phyloP scores from a whole-genome alignment of 345 rosid genomes.

The Eutrema japonicum region DNA sequence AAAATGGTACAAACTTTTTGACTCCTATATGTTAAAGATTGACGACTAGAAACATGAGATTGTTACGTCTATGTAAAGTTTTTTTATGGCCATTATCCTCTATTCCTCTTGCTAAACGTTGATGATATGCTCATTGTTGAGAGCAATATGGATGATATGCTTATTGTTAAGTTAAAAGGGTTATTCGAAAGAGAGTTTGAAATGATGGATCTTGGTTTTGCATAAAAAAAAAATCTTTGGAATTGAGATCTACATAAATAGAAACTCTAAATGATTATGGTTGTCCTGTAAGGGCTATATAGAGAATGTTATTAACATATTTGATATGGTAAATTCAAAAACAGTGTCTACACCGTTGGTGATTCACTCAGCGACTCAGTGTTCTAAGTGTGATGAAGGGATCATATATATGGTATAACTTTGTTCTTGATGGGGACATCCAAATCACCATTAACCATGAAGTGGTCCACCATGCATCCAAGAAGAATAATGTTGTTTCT shows the following conservation, averaged over 20 bases:
- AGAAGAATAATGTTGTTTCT: no score
- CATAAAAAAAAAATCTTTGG: not conserved
- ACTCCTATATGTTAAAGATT: no score
- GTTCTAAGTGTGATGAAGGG: not conserved
- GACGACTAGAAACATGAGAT: no score
- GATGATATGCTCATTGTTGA: constrained; percentile 1
- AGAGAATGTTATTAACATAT: not conserved
- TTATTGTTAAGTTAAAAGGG: no score
- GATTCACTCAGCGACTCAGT: not conserved
- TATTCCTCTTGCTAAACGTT: no score
- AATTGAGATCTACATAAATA: not conserved
- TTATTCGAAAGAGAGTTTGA: not conserved
- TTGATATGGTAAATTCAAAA: not conserved
- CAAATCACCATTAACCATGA: no score
- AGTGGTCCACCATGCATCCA: no score
- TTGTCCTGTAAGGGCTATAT: not conserved
- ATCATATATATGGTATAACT: not conserved
- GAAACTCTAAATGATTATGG: not conserved
- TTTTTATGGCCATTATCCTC: no score
- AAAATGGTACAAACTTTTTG: no score
- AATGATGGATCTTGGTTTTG: not conserved
- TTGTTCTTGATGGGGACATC: not conserved
- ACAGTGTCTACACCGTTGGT: not conserved
- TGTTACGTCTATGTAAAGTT: no score
- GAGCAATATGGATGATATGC: not conserved